A percentile compares a stretch with the other conserved stretches of the same genome.
These are phyloP conservation scores for Vanilla planifolia DNA, from an alignment of 106 monocot species.

Conservation along the genomic window DNA sequence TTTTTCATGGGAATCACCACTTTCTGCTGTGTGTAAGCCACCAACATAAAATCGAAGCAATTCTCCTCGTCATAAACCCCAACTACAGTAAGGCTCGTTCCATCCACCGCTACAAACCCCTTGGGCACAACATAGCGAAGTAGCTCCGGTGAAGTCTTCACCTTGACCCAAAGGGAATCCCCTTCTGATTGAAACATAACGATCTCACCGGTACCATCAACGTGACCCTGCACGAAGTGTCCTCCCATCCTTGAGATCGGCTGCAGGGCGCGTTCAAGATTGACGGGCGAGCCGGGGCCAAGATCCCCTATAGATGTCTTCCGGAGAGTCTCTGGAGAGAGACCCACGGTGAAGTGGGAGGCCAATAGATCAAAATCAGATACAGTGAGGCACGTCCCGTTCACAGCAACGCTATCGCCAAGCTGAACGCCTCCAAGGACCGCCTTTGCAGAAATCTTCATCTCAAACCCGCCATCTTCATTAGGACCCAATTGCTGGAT, in stretches of 20 bases:
- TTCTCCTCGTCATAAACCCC: slow-evolving; percentile 66
- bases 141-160: slow-evolving; percentile 43
- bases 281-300: slow-evolving; percentile 37
- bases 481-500: slow-evolving; percentile 48
- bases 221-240: slow-evolving; percentile 95
- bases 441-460: slow-evolving; percentile 45
- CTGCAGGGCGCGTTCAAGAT: slow-evolving; percentile 76
- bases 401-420: slow-evolving; percentile 87
- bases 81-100: slow-evolving; percentile 90
- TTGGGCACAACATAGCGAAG: slow-evolving; percentile 74
- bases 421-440: slow-evolving; percentile 59
- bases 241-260: slow-evolving; percentile 85
- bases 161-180: slow-evolving; percentile 90
- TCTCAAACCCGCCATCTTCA: slow-evolving; percentile 34
- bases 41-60: slow-evolving; percentile 93
- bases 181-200: slow-evolving; percentile 47
- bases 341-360: slow-evolving; percentile 63
- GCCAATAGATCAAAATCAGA: slow-evolving; percentile 32
- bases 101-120: slow-evolving; percentile 85
- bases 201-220: slow-evolving; percentile 88
- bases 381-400: slow-evolving; percentile 94
- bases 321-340: slow-evolving; percentile 87
- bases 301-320: slow-evolving; percentile 60
- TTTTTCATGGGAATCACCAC: slow-evolving; percentile 81
- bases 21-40: slow-evolving; percentile 86